These are phyloP conservation scores for Austroboletus novae-zelandiae DNA, from an alignment of 1,284 basidiomycete genomes.

Conservation along the genomic window DNA sequence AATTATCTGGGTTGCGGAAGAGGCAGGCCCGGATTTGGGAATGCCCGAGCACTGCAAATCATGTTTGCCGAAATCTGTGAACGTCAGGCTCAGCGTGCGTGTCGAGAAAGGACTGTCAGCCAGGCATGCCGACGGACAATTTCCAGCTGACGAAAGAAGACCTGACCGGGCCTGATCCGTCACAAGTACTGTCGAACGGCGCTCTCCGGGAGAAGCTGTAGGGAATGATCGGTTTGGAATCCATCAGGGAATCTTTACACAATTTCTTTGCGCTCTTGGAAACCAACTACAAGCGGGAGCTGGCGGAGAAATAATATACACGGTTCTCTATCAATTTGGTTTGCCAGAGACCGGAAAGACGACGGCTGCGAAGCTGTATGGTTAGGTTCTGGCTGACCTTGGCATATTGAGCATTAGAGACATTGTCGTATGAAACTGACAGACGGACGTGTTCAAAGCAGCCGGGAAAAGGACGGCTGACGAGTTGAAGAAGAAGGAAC, in stretches of 20 bases:
- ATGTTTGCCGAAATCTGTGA: constrained; percentile 43
- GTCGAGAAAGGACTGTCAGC: constrained; percentile 11
- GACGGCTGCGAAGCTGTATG: constrained; percentile 63
- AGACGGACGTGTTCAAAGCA: constrained; percentile 24
- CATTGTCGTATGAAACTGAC: constrained; percentile 9
- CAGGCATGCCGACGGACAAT: constrained; percentile 11
- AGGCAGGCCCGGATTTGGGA: constrained; percentile 58
- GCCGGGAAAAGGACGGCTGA: constrained; percentile 35
- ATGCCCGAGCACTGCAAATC: constrained; percentile 57
- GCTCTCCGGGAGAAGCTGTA: constrained; percentile 52
- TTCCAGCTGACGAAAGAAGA: constrained; percentile 18
- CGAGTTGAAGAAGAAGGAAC: constrained; percentile 35
- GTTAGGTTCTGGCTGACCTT: constrained; percentile 56
- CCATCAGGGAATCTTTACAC: constrained; percentile 56
- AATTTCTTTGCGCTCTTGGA: constrained; percentile 46
- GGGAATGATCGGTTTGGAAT: constrained; percentile 48
- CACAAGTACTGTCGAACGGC: constrained; percentile 44
- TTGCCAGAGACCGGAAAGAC: constrained; percentile 69
- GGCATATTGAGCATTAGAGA: constrained; percentile 34
- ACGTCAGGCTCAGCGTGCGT: constrained; percentile 41
- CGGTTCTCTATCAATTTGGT: constrained; percentile 58
- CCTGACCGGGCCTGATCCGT: constrained; percentile 62
- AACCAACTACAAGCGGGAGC: constrained; percentile 58
- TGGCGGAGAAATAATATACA: constrained; percentile 51
- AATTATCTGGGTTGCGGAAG: constrained; percentile 54